These are phyloP conservation scores for Eucalyptus dawsonii DNA, from an alignment of 345 rosid species.

Conservation along the genomic window DNA sequence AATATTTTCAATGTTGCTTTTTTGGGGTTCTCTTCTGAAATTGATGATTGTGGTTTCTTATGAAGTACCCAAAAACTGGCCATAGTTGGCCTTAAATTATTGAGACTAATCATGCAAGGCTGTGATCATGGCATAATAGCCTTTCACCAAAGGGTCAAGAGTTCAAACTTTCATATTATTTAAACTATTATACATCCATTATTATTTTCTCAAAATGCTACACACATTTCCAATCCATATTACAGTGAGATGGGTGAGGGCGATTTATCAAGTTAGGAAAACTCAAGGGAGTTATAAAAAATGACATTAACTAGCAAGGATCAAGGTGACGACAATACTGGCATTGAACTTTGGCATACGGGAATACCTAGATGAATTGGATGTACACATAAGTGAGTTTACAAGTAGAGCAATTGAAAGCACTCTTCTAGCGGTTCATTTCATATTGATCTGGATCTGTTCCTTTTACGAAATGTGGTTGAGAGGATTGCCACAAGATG, in stretches of 20 bases:
- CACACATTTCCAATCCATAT: background rate
- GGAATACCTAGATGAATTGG: background rate
- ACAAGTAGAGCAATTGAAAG: accelerated
- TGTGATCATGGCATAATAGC: too few relatives aligned
- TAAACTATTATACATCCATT: background rate
- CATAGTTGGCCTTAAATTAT: background rate
- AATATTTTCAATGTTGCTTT: background rate
- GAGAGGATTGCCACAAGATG: too few relatives aligned
- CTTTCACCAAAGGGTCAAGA: background rate
- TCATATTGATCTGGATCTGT: accelerated
- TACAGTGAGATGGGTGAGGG: background rate
- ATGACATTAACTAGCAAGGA: background rate
- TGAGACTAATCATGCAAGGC: too few relatives aligned
- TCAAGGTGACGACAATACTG: background rate
- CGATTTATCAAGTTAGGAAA: background rate
- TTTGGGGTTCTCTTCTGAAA: background rate
- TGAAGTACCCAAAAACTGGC: background rate
- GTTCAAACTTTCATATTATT: too few relatives aligned
- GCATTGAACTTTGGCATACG: background rate
- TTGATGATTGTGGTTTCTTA: background rate
- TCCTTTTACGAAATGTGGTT: background rate
- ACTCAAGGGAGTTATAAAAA: background rate
- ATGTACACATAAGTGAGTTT: too few relatives aligned
- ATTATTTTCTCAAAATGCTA: background rate
- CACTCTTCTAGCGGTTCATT: accelerated